phyloP scores from a whole-genome alignment of 2,329 filamentous ascomycete genomes.

The Penicillium sp. region DNA sequence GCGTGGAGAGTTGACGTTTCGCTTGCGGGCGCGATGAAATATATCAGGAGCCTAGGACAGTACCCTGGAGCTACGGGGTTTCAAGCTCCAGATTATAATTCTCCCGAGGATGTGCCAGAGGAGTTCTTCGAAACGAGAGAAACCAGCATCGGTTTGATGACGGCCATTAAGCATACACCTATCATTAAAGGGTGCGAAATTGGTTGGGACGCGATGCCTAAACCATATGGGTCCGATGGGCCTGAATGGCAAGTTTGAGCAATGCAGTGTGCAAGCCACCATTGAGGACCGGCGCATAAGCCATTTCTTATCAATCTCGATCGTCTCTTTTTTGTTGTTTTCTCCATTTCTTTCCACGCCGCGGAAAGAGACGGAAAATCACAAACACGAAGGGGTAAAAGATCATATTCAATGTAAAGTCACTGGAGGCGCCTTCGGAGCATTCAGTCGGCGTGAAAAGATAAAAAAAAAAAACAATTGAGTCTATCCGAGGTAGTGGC shows the following conservation, averaged over 20 bases:
- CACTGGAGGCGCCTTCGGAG: too few species aligned
- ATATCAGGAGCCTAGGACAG: conserved; percentile 53
- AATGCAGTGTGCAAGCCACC: too few species aligned
- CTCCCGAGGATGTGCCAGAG: conserved; percentile 26
- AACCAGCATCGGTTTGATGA: conserved; percentile 47
- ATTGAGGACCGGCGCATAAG: too few species aligned
- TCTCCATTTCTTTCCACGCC: not conserved
- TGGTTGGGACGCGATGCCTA: conserved; percentile 52
- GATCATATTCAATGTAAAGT: too few species aligned
- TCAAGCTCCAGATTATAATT: conserved; percentile 29
- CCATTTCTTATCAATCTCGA: not conserved
- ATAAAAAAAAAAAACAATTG: too few species aligned
- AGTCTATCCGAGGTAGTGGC: too few species aligned
- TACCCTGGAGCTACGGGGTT: conserved; percentile 46
- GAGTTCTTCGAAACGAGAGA: conserved; percentile 43
- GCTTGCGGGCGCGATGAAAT: conserved; percentile 54
- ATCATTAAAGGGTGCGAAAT: conserved; percentile 42
- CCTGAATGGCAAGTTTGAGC: not conserved
- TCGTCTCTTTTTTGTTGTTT: not conserved
- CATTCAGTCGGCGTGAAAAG: too few species aligned
- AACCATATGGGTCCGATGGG: conserved; percentile 46
- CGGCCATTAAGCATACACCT: conserved; percentile 48
- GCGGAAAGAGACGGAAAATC: not conserved
- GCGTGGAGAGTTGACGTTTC: conserved; percentile 54
- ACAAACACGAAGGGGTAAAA: not conserved